Evolutionary conservation across 78 protist genomes (phyloP), one percentile per base, ranked within the genome.

Genomic region (Tieghemostelium lacteum): DNA sequence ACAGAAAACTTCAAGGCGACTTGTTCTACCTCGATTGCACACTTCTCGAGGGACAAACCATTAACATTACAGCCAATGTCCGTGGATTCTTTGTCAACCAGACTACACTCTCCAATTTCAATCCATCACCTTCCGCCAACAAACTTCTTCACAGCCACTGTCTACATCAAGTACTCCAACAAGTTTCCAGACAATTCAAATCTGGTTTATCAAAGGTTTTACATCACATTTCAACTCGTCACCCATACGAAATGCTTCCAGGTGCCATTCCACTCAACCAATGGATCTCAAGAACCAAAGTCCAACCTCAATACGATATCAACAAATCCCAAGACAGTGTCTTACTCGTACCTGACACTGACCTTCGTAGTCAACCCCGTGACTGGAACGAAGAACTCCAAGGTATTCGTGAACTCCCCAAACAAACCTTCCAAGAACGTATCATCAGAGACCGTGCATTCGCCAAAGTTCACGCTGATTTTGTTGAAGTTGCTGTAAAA

Each of bases 321-420:
- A 28, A 77, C 8, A 26, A 39, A 14, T 76, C 93, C 67, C 24
- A 75, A 2, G 94, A 76, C 17, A 45, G 72, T 40, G 45, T 64
- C 12, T 2, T 74, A 26, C n/a, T 20, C 19, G 22, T 73, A 34
- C 61, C n/a, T 24, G 92, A 88, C 29, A 26, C 62, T 16, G 92
- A 86, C 14, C 20, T 78, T 22, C 69, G 88, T 69, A 66, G 80
- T 26, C 75, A 88, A 34, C 87, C 88, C 49, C 83, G 93, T 66
- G 96, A 93, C 63, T 93, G 96, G 96, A 93, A 93, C 16, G 96
- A 93, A 37, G 96, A 93, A 58, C 49, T 74, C n/a, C 96, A 93
- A 73, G 49, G 64, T 3, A 71, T 78, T 14, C 65, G 58, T 2
- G 96, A 93, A 20, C 70, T 93, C 1, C 87, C 76, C 19, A 42